A percentile compares a stretch with the other conserved stretches of the same genome.
These are phyloP conservation scores for Trichocomaceae sp. DNA, from an alignment of 2,329 filamentous ascomycete genomes.

Conservation along the genomic window DNA sequence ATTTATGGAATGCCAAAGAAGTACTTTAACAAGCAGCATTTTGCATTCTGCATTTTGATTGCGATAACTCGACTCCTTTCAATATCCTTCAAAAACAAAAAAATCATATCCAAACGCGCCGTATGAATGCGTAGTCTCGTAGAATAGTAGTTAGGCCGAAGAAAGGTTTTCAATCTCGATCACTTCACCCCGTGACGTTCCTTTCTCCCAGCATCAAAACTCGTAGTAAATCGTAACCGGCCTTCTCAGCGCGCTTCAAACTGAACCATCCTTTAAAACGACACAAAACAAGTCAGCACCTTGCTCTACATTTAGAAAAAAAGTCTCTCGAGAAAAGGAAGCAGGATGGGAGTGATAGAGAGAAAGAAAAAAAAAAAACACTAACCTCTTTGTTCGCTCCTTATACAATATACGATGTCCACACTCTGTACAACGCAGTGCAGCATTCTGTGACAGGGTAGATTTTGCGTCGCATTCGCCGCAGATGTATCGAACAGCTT, in stretches of 20 bases:
- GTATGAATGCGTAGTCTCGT: constrained; percentile 10
- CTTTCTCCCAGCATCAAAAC: not conserved
- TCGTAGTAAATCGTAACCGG: constrained; percentile 1
- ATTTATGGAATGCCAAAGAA: not conserved
- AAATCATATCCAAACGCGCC: constrained; percentile 9
- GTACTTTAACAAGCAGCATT: not conserved
- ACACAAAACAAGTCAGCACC: constrained; percentile 10
- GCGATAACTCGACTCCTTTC: not conserved
- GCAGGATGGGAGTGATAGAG: constrained; percentile 1
- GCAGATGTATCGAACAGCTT: constrained; percentile 64
- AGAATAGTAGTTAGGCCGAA: not conserved
- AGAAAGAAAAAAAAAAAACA: constrained; percentile 17
- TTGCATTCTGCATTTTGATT: not conserved
- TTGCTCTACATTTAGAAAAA: not conserved
- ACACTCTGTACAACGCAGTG: constrained; percentile 84
- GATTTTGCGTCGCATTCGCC: constrained; percentile 80
- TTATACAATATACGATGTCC: constrained; percentile 96
- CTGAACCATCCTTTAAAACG: constrained; percentile 75
- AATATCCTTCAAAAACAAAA: not conserved
- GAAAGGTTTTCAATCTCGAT: not conserved
- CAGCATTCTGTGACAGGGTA: constrained; percentile 66
- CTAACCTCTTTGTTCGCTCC: constrained; percentile 92
- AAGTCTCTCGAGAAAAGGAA: not conserved
- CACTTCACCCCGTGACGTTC: not conserved
- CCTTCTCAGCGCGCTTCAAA: constrained; percentile 76